Evolutionary conservation across 1,284 basidiomycete genomes (phyloP).

Genomic region (Inonotus obliquus): DNA sequence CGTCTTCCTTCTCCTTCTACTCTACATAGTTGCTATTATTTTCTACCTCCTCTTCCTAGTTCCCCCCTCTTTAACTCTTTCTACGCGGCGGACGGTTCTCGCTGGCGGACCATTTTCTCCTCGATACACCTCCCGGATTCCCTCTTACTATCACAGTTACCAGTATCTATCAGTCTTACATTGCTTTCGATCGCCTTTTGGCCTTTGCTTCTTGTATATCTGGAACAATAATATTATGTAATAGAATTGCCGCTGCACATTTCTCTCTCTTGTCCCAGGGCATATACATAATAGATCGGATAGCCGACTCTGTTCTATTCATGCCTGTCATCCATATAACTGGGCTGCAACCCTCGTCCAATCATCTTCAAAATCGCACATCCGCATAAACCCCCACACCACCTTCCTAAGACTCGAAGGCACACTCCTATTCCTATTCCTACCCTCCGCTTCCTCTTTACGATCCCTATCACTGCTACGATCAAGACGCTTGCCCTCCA

Average conservation of each 20-base stretch:
- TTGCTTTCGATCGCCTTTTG: neutral
- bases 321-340: neutral
- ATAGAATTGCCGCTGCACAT: neutral
- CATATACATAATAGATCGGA: no score
- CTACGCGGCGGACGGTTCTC: neutral
- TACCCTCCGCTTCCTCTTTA: no score
- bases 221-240: neutral
- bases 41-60: neutral
- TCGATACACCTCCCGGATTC: neutral
- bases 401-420: constrained; percentile 1
- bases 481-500: neutral
- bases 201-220: neutral
- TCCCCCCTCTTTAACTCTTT: neutral
- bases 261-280: neutral
- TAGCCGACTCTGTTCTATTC: no score
- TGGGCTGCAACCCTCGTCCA: neutral
- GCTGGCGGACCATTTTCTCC: neutral
- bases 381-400: neutral
- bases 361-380: neutral
- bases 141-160: neutral
- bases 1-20: no score
- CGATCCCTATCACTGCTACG: no score
- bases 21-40: neutral
- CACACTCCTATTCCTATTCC: neutral
- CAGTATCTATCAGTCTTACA: neutral